Base-by-base conservation (phyloP, 495 filamentous ascomycete species). In the Aspergillus biplanus region DNA sequence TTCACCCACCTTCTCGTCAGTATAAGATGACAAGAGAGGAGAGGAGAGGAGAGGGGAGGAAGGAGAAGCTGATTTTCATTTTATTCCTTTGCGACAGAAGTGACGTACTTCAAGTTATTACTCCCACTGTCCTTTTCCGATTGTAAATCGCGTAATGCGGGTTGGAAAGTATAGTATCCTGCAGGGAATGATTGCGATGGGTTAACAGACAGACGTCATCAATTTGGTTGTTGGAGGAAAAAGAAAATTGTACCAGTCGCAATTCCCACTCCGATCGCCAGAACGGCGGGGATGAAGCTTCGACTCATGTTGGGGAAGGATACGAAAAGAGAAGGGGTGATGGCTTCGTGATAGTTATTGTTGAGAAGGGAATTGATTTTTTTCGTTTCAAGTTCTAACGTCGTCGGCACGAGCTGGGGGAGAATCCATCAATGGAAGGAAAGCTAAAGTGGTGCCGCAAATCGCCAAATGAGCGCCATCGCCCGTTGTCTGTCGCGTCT, bases 201-300 rank as follows among this genome's bases (percentile, higher is more conserved):
- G 39, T 44, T 44, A 44, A 15, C 8, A 12, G n/a, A 11, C 11
- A 11, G 39, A 44, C 39, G 39, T 44, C 47, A 50, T 21, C 47
- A 6, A 49, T 44, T 50, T 12, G n/a, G 9, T 44, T 52, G 58
- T 4, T 8, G 16, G 11, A 50, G 47, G 47, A 31, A 50, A 27
- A n/a, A 44, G 39, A 44, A 44, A 21, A 67, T 61, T 6, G 3
- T 73, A 78, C 79, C 78, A 39, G 76, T 73, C 56, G 71, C 75
- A 33, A 82, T 67, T 31, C 79, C 79, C 35, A 78, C 66, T 39
- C 69, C 78, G 54, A 82, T 76, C 12, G 77, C 73, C n/a, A 80
- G 52, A 12, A 69, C 64, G 0, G 69, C 77, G 18, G 79, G 76
- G 46, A 80, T 34, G 18, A 76, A 73, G 65, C 77, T 78, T 55